A percentile compares a stretch with the other conserved stretches of the same genome.
These are phyloP conservation scores for Polygonum maritimum DNA, from an alignment of 148 eudicot genomes.

Conservation along the genomic window DNA sequence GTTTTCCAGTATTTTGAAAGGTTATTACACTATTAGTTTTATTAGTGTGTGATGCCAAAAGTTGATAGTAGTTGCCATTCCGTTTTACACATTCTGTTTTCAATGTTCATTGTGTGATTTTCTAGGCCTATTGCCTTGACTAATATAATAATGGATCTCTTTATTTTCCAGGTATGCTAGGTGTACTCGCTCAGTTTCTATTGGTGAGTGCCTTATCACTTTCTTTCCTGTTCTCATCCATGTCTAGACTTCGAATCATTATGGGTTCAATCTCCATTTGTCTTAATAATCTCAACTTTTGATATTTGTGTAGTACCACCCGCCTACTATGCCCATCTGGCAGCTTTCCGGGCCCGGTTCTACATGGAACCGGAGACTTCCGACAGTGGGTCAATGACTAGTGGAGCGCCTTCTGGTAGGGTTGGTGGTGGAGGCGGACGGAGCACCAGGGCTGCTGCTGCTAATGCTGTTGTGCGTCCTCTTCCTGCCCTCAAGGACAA, in stretches of 20 bases:
- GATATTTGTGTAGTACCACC: constrained; percentile 45
- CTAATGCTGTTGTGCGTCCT: constrained; percentile 53
- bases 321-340: constrained; percentile 77
- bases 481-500: constrained; percentile 65
- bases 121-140: no score
- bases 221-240: background rate
- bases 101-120: no score
- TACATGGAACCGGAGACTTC: constrained; percentile 70
- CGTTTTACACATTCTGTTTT: no score
- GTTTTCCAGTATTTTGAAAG: no score
- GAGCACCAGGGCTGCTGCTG: constrained; percentile 30
- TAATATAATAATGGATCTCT: no score
- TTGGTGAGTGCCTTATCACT: constrained; percentile 29
- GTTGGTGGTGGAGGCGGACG: constrained; percentile 26
- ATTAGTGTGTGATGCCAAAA: background rate
- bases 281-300: no score
- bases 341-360: constrained; percentile 70
- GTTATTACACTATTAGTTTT: background rate
- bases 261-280: no score
- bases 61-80: no score
- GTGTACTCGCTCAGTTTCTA: constrained; percentile 74
- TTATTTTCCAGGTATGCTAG: constrained; percentile 56
- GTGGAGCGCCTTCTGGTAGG: constrained; percentile 26
- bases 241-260: no score
- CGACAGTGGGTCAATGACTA: constrained; percentile 52